Conservation (phyloP, 2,329 filamentous ascomycete genomes). For the Pseudogymnoascus sp. region DNA sequence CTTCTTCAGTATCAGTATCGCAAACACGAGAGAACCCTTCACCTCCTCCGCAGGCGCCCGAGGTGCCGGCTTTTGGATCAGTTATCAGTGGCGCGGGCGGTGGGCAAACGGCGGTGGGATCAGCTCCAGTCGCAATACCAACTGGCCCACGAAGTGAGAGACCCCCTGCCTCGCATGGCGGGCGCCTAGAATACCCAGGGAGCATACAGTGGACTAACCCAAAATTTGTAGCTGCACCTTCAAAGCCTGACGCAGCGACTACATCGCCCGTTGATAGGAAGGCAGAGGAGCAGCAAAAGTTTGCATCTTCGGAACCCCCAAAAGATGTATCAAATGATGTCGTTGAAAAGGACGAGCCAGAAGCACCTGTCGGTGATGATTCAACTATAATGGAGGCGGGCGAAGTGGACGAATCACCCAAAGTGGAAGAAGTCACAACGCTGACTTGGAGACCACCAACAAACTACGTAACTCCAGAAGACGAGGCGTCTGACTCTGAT, state of each 20-base stretch:
- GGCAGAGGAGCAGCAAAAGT: conserved; percentile 1
- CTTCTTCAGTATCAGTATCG: background rate
- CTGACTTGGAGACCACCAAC: background rate
- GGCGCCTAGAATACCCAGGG: conserved; percentile 2
- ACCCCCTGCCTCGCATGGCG: conserved; percentile 6
- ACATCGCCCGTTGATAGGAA: conserved; percentile 1
- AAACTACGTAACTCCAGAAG: conserved; percentile 5
- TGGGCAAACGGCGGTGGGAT: background rate
- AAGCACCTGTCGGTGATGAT: background rate
- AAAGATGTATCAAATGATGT: background rate
- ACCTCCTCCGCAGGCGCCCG: conserved; percentile 44
- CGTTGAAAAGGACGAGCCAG: background rate
- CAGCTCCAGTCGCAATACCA: conserved; percentile 4
- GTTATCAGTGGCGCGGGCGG: conserved; percentile 10
- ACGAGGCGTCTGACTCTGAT: conserved; percentile 25
- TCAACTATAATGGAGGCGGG: conserved; percentile 6
- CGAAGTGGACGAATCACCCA: conserved; percentile 3
- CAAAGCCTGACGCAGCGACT: background rate
- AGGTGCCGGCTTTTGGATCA: conserved; percentile 48
- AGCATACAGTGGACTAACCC: conserved; percentile 8
- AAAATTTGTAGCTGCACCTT: conserved; percentile 2
- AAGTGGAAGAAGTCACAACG: background rate
- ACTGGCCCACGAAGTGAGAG: conserved; percentile 7
- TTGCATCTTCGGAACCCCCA: background rate
- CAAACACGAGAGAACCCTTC: conserved; percentile 33